A percentile compares a stretch with the other conserved stretches of the same genome.
phyloP scores from a whole-genome alignment of 257 asterid genomes.

The Rehmannia glutinosa region DNA sequence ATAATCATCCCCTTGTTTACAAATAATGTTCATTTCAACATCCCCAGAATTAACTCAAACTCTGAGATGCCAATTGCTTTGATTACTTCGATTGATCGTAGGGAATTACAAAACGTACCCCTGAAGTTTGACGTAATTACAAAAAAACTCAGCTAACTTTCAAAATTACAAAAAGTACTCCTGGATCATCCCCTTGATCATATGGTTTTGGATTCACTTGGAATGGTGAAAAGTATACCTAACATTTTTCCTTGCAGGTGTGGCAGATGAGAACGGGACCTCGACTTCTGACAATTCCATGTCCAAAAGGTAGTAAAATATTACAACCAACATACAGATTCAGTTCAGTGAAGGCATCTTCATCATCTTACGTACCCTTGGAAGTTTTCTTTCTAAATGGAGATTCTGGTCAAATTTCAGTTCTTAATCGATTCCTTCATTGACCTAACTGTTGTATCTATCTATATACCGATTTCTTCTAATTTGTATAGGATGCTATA shows the following conservation, averaged over 20 bases:
- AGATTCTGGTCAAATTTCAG: constrained; percentile 87
- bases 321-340: constrained; percentile 88
- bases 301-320: constrained; percentile 87
- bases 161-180: too few relatives aligned
- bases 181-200: neutral
- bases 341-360: constrained; percentile 41
- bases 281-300: constrained; percentile 77
- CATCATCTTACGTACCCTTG: constrained; percentile 55
- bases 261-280: constrained; percentile 99
- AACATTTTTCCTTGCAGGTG: constrained; percentile 45
- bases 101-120: too few relatives aligned
- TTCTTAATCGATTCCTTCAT: constrained; percentile 59
- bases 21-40: too few relatives aligned
- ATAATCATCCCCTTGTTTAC: too few relatives aligned
- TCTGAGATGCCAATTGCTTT: neutral
- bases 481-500: constrained; percentile 20
- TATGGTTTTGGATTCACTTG: neutral
- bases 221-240: neutral
- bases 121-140: too few relatives aligned
- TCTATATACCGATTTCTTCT: constrained; percentile 5
- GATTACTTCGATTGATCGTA: neutral
- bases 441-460: constrained; percentile 22
- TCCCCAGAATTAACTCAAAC: too few relatives aligned
- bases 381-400: constrained; percentile 89
- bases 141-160: too few relatives aligned